Percentiles rank a stretch among this genome's conserved stretches.
phyloP scores from a whole-genome alignment of 2,329 filamentous ascomycete genomes.

The Aspergillus hortae region DNA sequence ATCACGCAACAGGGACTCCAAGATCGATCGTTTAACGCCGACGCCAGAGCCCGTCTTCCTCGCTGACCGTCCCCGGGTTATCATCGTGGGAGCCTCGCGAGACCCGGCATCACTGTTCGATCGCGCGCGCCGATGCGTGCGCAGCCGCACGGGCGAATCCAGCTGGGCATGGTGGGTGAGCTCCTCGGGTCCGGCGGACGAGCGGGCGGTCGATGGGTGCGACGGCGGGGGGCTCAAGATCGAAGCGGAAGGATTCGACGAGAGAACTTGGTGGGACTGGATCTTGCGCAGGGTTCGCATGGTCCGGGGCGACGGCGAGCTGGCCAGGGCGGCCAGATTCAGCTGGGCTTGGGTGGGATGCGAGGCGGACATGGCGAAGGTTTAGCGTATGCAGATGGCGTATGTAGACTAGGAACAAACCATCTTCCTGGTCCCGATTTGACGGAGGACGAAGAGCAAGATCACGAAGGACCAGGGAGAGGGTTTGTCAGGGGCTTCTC shows the following conservation, averaged over 20 bases:
- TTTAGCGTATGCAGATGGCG: neutral
- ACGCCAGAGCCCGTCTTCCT: conserved; percentile 46
- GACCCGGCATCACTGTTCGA: conserved; percentile 69
- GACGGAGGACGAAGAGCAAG: neutral
- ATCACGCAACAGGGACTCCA: conserved; percentile 76
- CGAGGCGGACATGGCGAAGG: conserved; percentile 7
- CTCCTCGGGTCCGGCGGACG: conserved; percentile 19
- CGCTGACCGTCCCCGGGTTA: conserved; percentile 31
- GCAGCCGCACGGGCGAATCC: conserved; percentile 23
- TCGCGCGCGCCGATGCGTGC: conserved; percentile 52
- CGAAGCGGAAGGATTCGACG: conserved; percentile 49
- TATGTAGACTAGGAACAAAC: conserved; percentile 12
- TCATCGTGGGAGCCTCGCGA: conserved; percentile 27
- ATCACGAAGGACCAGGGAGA: conserved; percentile 9
- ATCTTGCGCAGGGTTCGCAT: conserved; percentile 68
- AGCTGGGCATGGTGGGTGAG: conserved; percentile 26
- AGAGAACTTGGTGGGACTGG: conserved; percentile 69
- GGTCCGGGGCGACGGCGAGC: conserved; percentile 45
- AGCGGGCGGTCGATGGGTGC: conserved; percentile 32
- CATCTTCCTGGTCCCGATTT: conserved; percentile 18
- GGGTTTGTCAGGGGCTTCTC: conserved; percentile 1
- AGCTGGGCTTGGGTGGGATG: conserved; percentile 22
- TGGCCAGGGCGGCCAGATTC: conserved; percentile 24
- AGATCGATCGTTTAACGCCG: conserved; percentile 46
- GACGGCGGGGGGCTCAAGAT: conserved; percentile 24